phyloP scores from a whole-genome alignment of 1,139 yeast genomes.

The Saccharomyces pastorianus region DNA sequence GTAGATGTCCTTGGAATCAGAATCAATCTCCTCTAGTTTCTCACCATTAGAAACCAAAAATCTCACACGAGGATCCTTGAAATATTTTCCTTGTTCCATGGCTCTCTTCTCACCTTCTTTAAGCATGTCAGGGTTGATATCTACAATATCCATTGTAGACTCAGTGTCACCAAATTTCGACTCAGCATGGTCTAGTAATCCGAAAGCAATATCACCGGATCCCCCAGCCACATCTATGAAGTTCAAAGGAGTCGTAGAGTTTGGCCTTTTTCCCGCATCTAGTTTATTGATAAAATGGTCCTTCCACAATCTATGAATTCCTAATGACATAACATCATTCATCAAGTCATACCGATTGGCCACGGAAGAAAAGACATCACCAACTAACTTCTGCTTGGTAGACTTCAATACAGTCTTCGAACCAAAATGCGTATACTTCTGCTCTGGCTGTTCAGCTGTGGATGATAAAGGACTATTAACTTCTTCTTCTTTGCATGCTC shows the following conservation, averaged over 20 bases:
- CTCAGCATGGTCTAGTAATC: slow-evolving; percentile 86
- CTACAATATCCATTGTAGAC: slow-evolving; percentile 84
- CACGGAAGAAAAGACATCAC: slow-evolving; percentile 86
- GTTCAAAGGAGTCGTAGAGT: slow-evolving; percentile 65
- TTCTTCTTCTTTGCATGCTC: slow-evolving; percentile 7
- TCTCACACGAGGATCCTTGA: slow-evolving; percentile 55
- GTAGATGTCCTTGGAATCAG: slow-evolving; percentile 85
- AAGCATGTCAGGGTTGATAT: slow-evolving; percentile 93
- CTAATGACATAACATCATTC: slow-evolving; percentile 97
- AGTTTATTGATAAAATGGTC: slow-evolving; percentile 77
- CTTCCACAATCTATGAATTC: slow-evolving; percentile 93
- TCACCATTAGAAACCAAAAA: slow-evolving; percentile 93
- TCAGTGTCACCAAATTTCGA: slow-evolving; percentile 63
- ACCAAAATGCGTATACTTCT: slow-evolving; percentile 71
- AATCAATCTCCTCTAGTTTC: slow-evolving; percentile 70
- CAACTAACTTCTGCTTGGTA: slow-evolving; percentile 81
- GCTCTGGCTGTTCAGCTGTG: not conserved
- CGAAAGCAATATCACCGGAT: slow-evolving; percentile 96
- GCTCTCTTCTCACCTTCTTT: slow-evolving; percentile 81
- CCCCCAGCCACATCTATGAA: slow-evolving; percentile 98
- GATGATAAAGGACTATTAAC: slow-evolving; percentile 30
- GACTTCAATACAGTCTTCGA: slow-evolving; percentile 72
- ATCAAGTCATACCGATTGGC: slow-evolving; percentile 90
- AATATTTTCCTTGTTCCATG: slow-evolving; percentile 39
- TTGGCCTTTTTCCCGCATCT: slow-evolving; percentile 92